Percentiles rank a stretch among this genome's conserved stretches.
Evolutionary conservation across 345 rosid genomes (phyloP).

Genomic region (Brassica nigra): DNA sequence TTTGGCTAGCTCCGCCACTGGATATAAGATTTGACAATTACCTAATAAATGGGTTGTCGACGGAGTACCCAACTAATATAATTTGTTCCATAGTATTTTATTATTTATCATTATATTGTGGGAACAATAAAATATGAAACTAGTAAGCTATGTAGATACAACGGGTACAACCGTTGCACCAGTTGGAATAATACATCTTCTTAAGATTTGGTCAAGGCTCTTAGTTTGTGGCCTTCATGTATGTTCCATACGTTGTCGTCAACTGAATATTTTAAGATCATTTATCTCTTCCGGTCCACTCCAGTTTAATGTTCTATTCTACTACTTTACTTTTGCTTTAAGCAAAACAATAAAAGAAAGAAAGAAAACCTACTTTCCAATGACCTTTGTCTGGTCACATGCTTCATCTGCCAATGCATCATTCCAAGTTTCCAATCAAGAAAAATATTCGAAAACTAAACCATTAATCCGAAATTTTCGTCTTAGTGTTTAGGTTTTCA

Average conservation of each 20-base stretch:
- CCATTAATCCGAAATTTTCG: not conserved
- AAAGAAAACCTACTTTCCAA: conserved; percentile 26
- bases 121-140: not conserved
- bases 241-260: conserved; percentile 29
- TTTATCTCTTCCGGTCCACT: not conserved
- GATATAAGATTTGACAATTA: not conserved
- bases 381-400: conserved; percentile 38
- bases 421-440: not conserved
- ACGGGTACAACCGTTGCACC: conserved; percentile 30
- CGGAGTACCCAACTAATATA: not conserved
- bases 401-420: conserved; percentile 29
- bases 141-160: not conserved
- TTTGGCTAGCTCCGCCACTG: no score
- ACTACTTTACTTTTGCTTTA: conserved; percentile 27
- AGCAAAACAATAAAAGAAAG: conserved; percentile 8
- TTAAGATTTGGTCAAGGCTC: conserved; percentile 30
- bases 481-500: conserved; percentile 4
- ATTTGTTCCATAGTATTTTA: not conserved
- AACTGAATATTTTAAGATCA: conserved; percentile 1
- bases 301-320: not conserved
- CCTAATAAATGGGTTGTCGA: conserved; percentile 20
- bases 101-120: not conserved
- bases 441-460: conserved; percentile 3
- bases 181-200: conserved; percentile 28
- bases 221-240: conserved; percentile 39